A percentile compares a stretch with the other conserved stretches of the same genome.
Conservation (phyloP, 163 green algal species). For the Scenedesmus sp. region DNA sequence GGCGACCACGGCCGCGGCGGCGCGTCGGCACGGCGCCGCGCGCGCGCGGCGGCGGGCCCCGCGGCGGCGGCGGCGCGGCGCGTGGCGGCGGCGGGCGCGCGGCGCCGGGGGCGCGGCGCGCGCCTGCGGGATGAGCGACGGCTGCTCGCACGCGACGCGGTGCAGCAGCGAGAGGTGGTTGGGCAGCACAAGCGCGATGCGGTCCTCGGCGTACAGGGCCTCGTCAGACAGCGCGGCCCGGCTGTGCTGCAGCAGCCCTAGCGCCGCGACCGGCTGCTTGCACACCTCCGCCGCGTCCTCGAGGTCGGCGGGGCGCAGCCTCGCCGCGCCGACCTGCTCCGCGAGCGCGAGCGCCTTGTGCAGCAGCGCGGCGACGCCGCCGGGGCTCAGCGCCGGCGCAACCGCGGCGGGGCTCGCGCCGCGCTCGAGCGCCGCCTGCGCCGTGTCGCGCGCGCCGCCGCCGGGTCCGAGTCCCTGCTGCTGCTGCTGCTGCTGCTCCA, state of each 20-base stretch:
- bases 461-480: neutral
- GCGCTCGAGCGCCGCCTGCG: no score
- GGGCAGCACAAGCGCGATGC: constrained; percentile 15
- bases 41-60: no score
- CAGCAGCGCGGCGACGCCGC: constrained; percentile 16
- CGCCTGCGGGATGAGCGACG: constrained; percentile 36
- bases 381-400: no score
- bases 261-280: constrained; percentile 32
- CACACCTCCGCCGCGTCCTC: constrained; percentile 6
- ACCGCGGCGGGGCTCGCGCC: no score
- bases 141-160: constrained; percentile 47
- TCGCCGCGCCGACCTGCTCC: neutral
- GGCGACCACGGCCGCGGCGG: neutral
- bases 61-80: no score
- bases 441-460: no score
- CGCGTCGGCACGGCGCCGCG: constrained; percentile 27
- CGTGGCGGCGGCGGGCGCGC: no score
- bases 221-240: neutral
- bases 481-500: constrained; percentile 35
- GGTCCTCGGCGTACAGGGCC: constrained; percentile 7
- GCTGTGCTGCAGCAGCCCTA: constrained; percentile 31
- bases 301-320: neutral
- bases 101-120: no score
- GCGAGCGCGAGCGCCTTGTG: constrained; percentile 8
- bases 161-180: constrained; percentile 46